phyloP scores from a whole-genome alignment of 495 filamentous ascomycete genomes.

The Aspergillus mulundensis region DNA sequence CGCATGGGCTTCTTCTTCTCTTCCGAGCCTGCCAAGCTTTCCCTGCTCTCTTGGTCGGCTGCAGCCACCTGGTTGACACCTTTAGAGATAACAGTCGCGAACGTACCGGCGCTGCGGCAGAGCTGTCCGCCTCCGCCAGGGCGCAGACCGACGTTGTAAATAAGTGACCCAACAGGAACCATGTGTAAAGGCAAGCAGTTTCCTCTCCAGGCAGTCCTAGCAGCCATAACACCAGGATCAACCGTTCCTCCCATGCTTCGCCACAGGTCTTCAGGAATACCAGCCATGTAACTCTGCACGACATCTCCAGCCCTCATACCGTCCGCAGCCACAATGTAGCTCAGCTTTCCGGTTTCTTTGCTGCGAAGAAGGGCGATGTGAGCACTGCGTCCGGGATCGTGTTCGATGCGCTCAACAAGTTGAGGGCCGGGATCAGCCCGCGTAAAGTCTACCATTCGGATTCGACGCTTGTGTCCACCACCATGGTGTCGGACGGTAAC shows the following conservation, averaged over 20 bases:
- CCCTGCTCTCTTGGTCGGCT: conserved; percentile 20
- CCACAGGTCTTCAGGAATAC: conserved; percentile 80
- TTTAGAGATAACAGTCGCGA: conserved; percentile 80
- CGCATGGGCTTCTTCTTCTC: conserved; percentile 29
- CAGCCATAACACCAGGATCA: conserved; percentile 91
- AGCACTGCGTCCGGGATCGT: conserved; percentile 87
- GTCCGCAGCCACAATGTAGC: conserved; percentile 89
- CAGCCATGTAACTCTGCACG: conserved; percentile 83
- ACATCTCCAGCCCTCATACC: conserved; percentile 89
- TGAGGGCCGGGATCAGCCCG: conserved; percentile 74
- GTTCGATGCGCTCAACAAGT: conserved; percentile 87
- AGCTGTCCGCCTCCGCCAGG: conserved; percentile 73
- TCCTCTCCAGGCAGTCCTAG: conserved; percentile 88
- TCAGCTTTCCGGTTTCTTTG: conserved; percentile 53
- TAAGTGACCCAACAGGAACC: conserved; percentile 85
- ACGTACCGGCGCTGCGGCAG: conserved; percentile 89
- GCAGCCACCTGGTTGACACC: conserved; percentile 55
- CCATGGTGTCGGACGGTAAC: conserved; percentile 88
- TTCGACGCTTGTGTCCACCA: conserved; percentile 85
- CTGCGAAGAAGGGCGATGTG: conserved; percentile 82
- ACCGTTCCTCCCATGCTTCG: conserved; percentile 84
- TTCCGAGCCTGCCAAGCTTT: conserved; percentile 17
- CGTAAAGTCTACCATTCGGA: conserved; percentile 83
- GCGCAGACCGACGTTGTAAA: conserved; percentile 83
- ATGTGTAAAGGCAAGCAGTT: conserved; percentile 94